phyloP scores from a whole-genome alignment of 176 grass and related monocot genomes.

The Carex scoparia region DNA sequence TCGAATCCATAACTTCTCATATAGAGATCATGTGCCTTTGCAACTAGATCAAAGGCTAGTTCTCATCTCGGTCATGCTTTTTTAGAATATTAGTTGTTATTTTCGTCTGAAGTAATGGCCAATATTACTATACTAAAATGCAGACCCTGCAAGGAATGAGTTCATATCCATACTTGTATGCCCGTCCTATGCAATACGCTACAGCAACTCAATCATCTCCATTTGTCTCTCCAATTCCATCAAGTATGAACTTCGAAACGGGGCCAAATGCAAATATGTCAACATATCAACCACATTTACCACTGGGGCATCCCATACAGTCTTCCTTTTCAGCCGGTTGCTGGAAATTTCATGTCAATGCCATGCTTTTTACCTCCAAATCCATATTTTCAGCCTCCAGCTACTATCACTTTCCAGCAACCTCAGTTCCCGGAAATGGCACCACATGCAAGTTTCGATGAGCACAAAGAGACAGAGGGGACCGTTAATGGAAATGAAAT shows the following conservation, averaged over 20 bases:
- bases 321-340: background rate
- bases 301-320: background rate
- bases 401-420: background rate
- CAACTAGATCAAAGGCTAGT: too few relatives aligned
- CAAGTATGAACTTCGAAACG: background rate
- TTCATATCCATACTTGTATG: background rate
- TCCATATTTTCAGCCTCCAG: background rate
- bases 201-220: background rate
- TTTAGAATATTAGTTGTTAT: too few relatives aligned
- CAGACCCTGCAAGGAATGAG: background rate
- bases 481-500: background rate
- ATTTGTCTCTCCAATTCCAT: background rate
- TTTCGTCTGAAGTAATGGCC: too few relatives aligned
- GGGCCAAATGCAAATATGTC: background rate
- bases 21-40: too few relatives aligned
- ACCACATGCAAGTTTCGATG: background rate
- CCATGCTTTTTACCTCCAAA: background rate
- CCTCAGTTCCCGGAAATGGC: background rate
- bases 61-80: background rate
- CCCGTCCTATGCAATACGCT: background rate
- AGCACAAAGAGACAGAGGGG: background rate
- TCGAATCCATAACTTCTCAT: too few relatives aligned
- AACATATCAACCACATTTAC: background rate
- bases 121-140: background rate
- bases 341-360: background rate